These are phyloP conservation scores for Pichia gijzeniarum DNA, from an alignment of 805 yeast genomes.

Conservation along the genomic window DNA sequence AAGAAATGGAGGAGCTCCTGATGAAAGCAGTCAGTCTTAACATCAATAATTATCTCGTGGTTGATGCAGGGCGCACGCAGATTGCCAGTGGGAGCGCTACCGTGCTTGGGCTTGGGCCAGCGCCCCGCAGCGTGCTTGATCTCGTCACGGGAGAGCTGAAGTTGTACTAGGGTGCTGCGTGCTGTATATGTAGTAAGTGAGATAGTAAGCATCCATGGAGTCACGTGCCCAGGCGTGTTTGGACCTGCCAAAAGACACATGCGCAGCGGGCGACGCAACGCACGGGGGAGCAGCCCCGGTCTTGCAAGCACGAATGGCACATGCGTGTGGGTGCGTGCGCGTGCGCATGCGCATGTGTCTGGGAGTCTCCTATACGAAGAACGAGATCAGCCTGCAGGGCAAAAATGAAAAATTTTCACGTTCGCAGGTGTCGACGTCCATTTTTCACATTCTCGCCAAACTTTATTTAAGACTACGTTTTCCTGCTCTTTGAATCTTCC, in stretches of 20 bases:
- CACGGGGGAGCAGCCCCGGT: too few relatives aligned
- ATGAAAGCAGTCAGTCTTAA: conserved; percentile 78
- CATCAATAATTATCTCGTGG: conserved; percentile 72
- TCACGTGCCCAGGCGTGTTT: too few relatives aligned
- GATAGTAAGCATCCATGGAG: too few relatives aligned
- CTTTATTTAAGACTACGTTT: not conserved
- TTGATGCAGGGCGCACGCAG: conserved; percentile 97
- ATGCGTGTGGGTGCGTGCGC: too few relatives aligned
- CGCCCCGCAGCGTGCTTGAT: conserved; percentile 76
- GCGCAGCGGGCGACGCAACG: not conserved
- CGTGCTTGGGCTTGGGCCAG: conserved; percentile 96
- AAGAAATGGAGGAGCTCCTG: conserved; percentile 67
- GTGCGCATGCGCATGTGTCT: too few relatives aligned
- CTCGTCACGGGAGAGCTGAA: conserved; percentile 75
- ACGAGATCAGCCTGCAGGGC: too few relatives aligned
- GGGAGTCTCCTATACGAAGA: too few relatives aligned
- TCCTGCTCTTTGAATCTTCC: not conserved
- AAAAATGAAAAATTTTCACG: not conserved
- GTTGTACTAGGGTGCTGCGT: conserved; percentile 51
- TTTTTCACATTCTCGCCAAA: conserved; percentile 1
- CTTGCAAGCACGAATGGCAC: too few relatives aligned
- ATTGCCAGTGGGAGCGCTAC: conserved; percentile 95
- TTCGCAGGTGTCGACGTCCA: not conserved
- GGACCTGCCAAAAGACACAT: not conserved
- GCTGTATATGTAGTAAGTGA: too few relatives aligned